These are phyloP conservation scores for Aspergillus hiratsukae DNA, from an alignment of 2,329 filamentous ascomycete genomes.

Conservation along the genomic window DNA sequence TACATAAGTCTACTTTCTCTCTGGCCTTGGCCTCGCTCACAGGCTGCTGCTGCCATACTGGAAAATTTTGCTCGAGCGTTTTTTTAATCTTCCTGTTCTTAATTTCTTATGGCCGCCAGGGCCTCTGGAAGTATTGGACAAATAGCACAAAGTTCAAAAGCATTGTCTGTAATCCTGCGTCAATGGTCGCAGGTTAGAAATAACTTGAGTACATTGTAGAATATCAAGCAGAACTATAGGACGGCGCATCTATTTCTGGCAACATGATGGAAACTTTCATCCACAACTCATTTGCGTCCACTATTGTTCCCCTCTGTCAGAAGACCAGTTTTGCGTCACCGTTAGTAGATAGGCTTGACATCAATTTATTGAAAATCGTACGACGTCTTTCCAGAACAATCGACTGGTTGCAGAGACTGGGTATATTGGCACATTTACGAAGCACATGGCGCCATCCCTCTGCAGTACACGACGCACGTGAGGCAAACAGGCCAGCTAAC, in stretches of 20 bases:
- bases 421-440: not conserved
- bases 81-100: not conserved
- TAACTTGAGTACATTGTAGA: not conserved
- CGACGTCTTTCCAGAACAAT: not conserved
- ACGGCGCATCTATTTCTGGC: not conserved
- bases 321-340: not conserved
- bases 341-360: not conserved
- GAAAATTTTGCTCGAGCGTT: not conserved
- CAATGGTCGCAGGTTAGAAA: not conserved
- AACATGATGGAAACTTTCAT: not conserved
- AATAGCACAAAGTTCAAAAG: not conserved
- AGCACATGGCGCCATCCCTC: not conserved
- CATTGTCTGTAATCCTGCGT: not conserved
- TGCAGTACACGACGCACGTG: not conserved
- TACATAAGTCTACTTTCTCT: not conserved
- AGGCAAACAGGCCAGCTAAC: not conserved
- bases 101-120: not conserved
- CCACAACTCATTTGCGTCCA: not conserved
- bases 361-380: not conserved
- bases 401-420: not conserved
- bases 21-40: not conserved
- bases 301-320: not conserved
- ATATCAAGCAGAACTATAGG: not conserved
- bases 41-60: not conserved
- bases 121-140: not conserved